These are phyloP conservation scores for Mycosarcoma maydis DNA, from an alignment of 1,284 basidiomycete species.

Conservation along the genomic window DNA sequence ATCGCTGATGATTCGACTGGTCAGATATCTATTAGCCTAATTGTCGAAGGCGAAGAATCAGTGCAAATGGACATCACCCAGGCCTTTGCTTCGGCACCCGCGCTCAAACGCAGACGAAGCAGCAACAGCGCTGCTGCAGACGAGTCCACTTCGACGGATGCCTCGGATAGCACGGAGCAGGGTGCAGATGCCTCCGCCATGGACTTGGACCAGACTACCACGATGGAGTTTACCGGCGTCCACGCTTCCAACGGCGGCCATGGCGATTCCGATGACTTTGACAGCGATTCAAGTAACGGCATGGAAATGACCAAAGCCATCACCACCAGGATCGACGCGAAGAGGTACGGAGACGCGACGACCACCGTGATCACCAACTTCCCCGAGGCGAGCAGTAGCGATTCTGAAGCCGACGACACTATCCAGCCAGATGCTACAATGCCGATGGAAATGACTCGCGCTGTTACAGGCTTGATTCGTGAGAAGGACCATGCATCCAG, in stretches of 20 bases:
- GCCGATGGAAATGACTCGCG: constrained; percentile 49
- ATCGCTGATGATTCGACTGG: constrained; percentile 23
- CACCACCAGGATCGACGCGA: constrained; percentile 44
- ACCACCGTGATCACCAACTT: constrained; percentile 39
- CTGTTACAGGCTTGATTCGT: constrained; percentile 39
- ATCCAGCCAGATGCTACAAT: constrained; percentile 34
- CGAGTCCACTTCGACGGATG: constrained; percentile 23
- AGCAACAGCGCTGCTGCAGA: constrained; percentile 27
- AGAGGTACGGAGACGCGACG: constrained; percentile 35
- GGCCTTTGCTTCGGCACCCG: constrained; percentile 21
- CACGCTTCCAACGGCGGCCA: constrained; percentile 11
- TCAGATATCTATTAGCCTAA: constrained; percentile 21
- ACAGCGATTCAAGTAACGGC: constrained; percentile 26
- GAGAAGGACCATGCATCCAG: constrained; percentile 40
- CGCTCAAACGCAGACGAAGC: constrained; percentile 36
- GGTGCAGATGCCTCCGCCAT: constrained; percentile 16
- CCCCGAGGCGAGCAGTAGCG: constrained; percentile 24
- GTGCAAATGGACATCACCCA: constrained; percentile 44
- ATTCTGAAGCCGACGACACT: constrained; percentile 37
- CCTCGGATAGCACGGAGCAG: constrained; percentile 2
- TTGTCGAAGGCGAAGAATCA: constrained; percentile 19
- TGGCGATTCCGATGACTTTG: constrained; percentile 21
- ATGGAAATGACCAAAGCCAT: constrained; percentile 51
- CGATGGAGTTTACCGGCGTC: constrained; percentile 50
- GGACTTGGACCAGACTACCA: constrained; percentile 34